phyloP scores from a whole-genome alignment of 495 filamentous ascomycete species.

The Neurospora discreta region DNA sequence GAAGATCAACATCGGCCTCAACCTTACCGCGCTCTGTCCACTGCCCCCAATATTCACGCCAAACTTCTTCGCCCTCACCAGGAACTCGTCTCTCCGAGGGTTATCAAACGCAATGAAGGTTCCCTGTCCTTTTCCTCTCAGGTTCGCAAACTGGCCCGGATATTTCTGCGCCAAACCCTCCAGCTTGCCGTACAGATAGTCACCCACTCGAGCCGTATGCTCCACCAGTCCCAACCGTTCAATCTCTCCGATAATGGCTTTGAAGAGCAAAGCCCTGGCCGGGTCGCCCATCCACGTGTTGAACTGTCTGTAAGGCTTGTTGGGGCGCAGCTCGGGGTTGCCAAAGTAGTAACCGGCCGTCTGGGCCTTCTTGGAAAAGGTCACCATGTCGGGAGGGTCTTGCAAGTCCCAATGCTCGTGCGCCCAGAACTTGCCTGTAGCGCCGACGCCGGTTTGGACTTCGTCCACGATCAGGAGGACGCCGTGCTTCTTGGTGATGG shows the following conservation, averaged over 20 bases:
- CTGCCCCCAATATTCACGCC: slow-evolving; percentile 92
- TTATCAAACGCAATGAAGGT: slow-evolving; percentile 97
- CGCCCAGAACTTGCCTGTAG: slow-evolving; percentile 96
- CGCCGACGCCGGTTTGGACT: slow-evolving; percentile 93
- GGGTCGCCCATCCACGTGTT: slow-evolving; percentile 99
- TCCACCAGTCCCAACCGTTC: slow-evolving; percentile 67
- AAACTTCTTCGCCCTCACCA: slow-evolving; percentile 66
- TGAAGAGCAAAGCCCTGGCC: slow-evolving; percentile 78
- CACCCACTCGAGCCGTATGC: slow-evolving; percentile 71
- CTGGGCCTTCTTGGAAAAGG: slow-evolving; percentile 98
- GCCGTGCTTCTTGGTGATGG: slow-evolving; percentile 72
- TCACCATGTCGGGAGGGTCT: slow-evolving; percentile 92
- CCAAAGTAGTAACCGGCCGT: slow-evolving; percentile 96
- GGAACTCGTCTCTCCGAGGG: slow-evolving; percentile 72
- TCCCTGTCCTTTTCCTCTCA: slow-evolving; percentile 87
- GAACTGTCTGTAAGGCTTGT: slow-evolving; percentile 98
- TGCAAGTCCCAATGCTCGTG: slow-evolving; percentile 92
- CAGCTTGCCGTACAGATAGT: slow-evolving; percentile 69
- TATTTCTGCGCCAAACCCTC: slow-evolving; percentile 59
- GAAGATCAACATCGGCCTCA: slow-evolving; percentile 95
- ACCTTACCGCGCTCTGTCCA: slow-evolving; percentile 66
- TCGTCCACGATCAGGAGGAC: slow-evolving; percentile 96
- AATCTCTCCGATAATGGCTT: slow-evolving; percentile 84
- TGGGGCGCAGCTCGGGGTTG: slow-evolving; percentile 77
- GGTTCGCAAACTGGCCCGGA: slow-evolving; percentile 75